Evolutionary conservation across 2,329 filamentous ascomycete genomes (phyloP), one percentile per base, ranked within the genome.

Genomic region (Fusarium sp.): DNA sequence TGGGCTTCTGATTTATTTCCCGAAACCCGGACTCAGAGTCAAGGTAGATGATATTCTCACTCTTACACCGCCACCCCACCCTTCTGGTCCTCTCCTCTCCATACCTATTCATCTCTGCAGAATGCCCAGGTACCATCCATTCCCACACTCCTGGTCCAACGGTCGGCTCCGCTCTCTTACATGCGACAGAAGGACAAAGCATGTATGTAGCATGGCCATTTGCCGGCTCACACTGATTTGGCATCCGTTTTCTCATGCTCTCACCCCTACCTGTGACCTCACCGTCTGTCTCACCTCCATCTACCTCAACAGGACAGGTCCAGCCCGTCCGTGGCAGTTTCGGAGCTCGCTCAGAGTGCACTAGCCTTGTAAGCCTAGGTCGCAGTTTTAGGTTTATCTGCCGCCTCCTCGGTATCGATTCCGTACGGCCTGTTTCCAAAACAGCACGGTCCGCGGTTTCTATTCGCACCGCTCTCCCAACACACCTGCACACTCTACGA

Each of bases 331-430:
- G 20, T 33, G 42, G 42, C 23, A 46, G 42, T 46, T 46, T 46
- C 42, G 42, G 42, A 46, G 23, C 42, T 46, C 23, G 29, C 38
- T 64, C 27, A 46, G 53, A 53, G 44, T 11, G 56, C 44, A 65
- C 51, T 54, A 67, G 57, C 27, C 49, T 46, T 40, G 23, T 58
- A 23, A 33, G 59, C 49, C 59, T 49, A 51, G 42, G 33, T 44
- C 62, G 46, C 44, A 42, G 46, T 68, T 70, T 70, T 68, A 64
- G 64, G 57, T 70, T 70, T 70, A 70, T 70, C 68, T 70, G 68
- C 67, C 53, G 67, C 60, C 25, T 55, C 57, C 55, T 74, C 73
- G 73, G 73, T 73, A 73, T 62, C 58, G 62, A 50, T 74, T 69
- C 73, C 70, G 72, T 73, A 72, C 42, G 62, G 72, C 49, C 58